Percentiles rank a stretch among this genome's conserved stretches.
Evolutionary conservation across 495 filamentous ascomycete species (phyloP).

Genomic region (Parachaetomium inaequale): DNA sequence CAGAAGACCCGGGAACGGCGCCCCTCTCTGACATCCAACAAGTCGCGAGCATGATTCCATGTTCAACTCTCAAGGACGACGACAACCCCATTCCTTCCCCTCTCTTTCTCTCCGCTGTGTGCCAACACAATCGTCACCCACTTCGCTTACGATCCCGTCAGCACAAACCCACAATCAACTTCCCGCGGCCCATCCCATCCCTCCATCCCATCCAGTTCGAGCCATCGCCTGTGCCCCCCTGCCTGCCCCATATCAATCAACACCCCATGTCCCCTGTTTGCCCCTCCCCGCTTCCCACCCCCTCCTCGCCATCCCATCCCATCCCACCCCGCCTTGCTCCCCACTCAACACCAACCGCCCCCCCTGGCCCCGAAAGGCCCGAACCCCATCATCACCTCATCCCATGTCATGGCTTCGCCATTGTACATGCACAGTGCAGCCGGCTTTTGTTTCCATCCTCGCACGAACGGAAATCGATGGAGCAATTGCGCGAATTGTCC

Average conservation of each 20-base stretch:
- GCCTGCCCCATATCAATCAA: neutral
- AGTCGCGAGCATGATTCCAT: neutral
- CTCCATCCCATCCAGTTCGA: neutral
- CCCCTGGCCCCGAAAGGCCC: neutral
- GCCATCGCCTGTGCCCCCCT: neutral
- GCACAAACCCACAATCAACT: neutral
- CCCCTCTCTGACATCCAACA: neutral
- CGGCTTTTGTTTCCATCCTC: neutral
- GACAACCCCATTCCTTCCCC: neutral
- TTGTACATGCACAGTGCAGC: neutral
- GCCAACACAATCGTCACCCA: neutral
- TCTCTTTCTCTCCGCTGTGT: neutral
- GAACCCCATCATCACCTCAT: neutral
- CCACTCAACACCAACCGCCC: neutral
- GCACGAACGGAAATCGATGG: neutral
- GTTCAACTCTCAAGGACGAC: neutral
- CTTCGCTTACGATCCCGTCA: too few species aligned
- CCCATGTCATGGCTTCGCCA: neutral
- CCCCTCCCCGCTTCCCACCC: neutral
- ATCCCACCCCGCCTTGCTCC: neutral
- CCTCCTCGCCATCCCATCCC: neutral
- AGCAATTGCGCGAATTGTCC: neutral
- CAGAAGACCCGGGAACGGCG: slow-evolving; percentile 10
- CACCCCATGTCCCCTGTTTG: neutral
- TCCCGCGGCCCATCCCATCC: neutral